These are phyloP conservation scores for Suhomyces anneliseae DNA, from an alignment of 1,139 yeast genomes.

Conservation along the genomic window DNA sequence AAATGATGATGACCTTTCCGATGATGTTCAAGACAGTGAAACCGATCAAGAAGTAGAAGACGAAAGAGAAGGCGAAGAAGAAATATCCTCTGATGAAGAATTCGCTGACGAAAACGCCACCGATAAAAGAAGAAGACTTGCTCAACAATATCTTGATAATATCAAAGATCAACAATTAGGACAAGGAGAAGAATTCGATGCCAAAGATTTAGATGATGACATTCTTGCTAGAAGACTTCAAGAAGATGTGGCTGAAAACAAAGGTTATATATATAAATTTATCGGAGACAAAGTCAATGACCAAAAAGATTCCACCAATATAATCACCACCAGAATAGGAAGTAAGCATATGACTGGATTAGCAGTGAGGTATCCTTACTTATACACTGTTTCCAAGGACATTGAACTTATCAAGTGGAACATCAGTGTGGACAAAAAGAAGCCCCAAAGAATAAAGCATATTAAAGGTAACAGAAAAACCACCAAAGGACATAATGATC, in stretches of 20 bases:
- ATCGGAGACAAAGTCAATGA: constrained; percentile 49
- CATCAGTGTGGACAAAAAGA: constrained; percentile 20
- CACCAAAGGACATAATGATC: constrained; percentile 70
- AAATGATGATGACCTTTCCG: constrained; percentile 17
- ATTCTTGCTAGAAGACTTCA: constrained; percentile 77
- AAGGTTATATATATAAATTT: constrained; percentile 77
- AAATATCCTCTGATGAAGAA: constrained; percentile 64
- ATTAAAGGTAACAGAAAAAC: constrained; percentile 62
- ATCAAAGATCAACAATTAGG: constrained; percentile 58
- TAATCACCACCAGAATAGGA: constrained; percentile 54
- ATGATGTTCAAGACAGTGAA: constrained; percentile 45
- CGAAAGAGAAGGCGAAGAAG: constrained; percentile 34
- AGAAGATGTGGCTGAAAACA: constrained; percentile 85
- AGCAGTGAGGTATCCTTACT: constrained; percentile 54
- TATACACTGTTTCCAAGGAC: constrained; percentile 85
- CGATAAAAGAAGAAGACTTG: constrained; percentile 90
- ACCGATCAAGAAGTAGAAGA: constrained; percentile 39
- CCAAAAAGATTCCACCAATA: constrained; percentile 39
- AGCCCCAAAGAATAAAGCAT: constrained; percentile 63
- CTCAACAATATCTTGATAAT: constrained; percentile 87
- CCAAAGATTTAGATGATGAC: constrained; percentile 88
- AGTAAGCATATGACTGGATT: constrained; percentile 57
- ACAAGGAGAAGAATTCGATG: constrained; percentile 69
- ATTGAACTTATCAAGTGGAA: constrained; percentile 78
- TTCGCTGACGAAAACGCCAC: constrained; percentile 79